Evolutionary conservation across 2,329 filamentous ascomycete genomes (phyloP), one percentile per base, ranked within the genome.

Genomic region (Calonectria pteridis): DNA sequence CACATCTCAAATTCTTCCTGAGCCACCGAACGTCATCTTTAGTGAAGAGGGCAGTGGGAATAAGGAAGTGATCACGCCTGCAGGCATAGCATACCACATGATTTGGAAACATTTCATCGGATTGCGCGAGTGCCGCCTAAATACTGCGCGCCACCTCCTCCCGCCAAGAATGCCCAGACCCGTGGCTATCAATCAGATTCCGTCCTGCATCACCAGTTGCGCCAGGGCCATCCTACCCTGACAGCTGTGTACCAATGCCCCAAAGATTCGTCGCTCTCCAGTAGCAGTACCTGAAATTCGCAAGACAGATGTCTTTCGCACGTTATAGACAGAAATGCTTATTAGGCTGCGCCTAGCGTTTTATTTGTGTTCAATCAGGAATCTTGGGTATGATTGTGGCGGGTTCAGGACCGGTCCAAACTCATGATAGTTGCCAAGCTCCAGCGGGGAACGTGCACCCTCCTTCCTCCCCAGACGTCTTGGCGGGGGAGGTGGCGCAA

Each of bases 401-500:
- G 64, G 13, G 26, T 28, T 55, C 28, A 63, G 50, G 43, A 26
- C 53, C n/a, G 14, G 29, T 26, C 50, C 35, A 59, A 59, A 68
- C 70, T 68, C 55, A 37, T 53, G 70, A 68, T 69, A 49, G 46
- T 46, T 53, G 37, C 46, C 23, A 49, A 55, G 50, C 28, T 68
- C 35, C 55, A 55, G 49, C 18, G 40, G 65, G 70, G 70, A 72
- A 65, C 64, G 64, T 67, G 69, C 70, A 59, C 65, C 70, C 29
- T 29, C 33, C 55, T 31, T 4, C 18, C n/a, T 68, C 62, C 53
- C 67, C 53, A 65, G 69, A 46, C 29, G 26, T 64, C 70, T 72
- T 72, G 70, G 70, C 65, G 51, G 65, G 23, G 46, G 31, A 50
- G 58, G 70, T 64, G 70, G 58, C 58, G 58, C 50, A 50, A 49